These are phyloP conservation scores for Boletellus ananas DNA, from an alignment of 768 basidiomycete genomes.

Conservation along the genomic window DNA sequence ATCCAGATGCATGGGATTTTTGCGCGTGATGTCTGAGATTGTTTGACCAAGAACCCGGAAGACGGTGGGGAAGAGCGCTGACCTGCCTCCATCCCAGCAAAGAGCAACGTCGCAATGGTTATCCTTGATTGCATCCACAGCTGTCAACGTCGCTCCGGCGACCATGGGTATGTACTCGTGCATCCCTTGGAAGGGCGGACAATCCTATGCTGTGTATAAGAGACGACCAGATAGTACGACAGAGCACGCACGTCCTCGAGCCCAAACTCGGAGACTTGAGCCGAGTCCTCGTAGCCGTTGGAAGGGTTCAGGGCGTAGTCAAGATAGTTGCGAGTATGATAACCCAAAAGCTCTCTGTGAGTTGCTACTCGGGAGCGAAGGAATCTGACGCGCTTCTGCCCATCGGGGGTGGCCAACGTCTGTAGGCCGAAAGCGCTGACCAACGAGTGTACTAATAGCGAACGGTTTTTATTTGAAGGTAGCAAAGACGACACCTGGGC, in stretches of 20 bases:
- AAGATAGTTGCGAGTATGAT: constrained; percentile 72
- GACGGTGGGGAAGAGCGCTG: constrained; percentile 3
- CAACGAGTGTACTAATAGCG: constrained; percentile 62
- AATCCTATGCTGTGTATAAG: constrained; percentile 53
- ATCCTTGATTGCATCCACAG: constrained; percentile 55
- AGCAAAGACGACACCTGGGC: constrained; percentile 49
- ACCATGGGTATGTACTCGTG: constrained; percentile 65
- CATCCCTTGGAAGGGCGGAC: constrained; percentile 71
- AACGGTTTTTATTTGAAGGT: constrained; percentile 67
- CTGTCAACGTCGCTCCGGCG: constrained; percentile 77
- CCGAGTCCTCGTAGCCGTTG: constrained; percentile 23
- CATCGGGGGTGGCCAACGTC: constrained; percentile 24
- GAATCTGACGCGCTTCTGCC: constrained; percentile 35
- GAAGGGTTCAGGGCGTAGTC: constrained; percentile 47
- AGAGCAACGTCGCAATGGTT: constrained; percentile 59
- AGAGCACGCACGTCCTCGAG: constrained; percentile 49
- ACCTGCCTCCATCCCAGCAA: constrained; percentile 92
- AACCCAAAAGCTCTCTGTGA: constrained; percentile 53
- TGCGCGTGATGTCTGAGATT: constrained; percentile 73
- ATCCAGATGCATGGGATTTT: constrained; percentile 76
- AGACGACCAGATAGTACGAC: neutral
- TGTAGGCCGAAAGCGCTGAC: constrained; percentile 51
- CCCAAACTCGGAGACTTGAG: constrained; percentile 44
- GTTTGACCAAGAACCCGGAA: neutral
- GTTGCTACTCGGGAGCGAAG: constrained; percentile 54